These are phyloP conservation scores for Otatea glauca DNA, from an alignment of 176 grass and related monocot species.

Conservation along the genomic window DNA sequence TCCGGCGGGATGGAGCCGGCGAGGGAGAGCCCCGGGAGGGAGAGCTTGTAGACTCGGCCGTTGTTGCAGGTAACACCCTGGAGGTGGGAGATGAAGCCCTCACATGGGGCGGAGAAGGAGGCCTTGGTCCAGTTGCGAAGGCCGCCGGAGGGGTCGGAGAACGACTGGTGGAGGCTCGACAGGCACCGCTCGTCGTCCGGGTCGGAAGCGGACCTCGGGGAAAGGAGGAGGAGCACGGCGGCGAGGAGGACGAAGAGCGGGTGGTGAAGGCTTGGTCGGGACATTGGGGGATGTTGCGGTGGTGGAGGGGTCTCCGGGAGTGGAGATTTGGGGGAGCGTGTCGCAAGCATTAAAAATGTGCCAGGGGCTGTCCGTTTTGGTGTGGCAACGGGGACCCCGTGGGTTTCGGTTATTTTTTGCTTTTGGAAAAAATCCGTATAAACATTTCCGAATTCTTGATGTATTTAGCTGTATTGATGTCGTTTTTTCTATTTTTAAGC, in stretches of 20 bases:
- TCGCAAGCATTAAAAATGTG: constrained; percentile 36
- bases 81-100: constrained; percentile 64
- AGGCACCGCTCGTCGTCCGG: constrained; percentile 71
- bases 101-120: constrained; percentile 59
- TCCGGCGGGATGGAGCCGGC: constrained; percentile 54
- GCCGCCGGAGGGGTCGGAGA: constrained; percentile 39
- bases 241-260: background rate
- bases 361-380: background rate
- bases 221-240: constrained; percentile 25
- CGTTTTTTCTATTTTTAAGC: too few relatives aligned
- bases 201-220: constrained; percentile 28
- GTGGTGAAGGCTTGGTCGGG: constrained; percentile 31
- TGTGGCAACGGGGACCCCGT: background rate
- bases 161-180: constrained; percentile 50
- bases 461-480: too few relatives aligned
- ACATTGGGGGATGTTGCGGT: constrained; percentile 35
- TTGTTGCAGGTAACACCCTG: constrained; percentile 83
- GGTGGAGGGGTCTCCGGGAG: background rate
- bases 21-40: constrained; percentile 54
- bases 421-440: too few relatives aligned
- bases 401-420: background rate
- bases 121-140: constrained; percentile 67
- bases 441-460: too few relatives aligned
- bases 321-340: constrained; percentile 33
- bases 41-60: constrained; percentile 79